Evolutionary conservation across 352 stramenopile genomes (phyloP), one percentile per base, ranked within the genome.

Genomic region (Pythium aristosporum): DNA sequence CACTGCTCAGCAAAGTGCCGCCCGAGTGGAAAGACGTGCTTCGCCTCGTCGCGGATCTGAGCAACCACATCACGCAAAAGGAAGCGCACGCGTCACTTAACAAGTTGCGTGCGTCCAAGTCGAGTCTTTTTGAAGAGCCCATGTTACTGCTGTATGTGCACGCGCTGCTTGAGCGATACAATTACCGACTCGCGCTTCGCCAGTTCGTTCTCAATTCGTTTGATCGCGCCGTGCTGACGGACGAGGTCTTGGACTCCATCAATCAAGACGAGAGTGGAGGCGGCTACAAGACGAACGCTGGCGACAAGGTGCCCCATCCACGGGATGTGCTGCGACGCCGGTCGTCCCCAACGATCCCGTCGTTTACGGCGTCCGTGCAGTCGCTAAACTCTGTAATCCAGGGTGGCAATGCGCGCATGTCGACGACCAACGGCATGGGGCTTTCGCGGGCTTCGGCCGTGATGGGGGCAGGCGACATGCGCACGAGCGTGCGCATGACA

Each of bases 61-160:
- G 87, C 62, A 94, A 94, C 71, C 87, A 94, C 62, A 96, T 96
- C 59, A 94, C 85, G 3, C 87, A 96, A 63, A 96, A 96, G 67
- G 87, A 96, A 61, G 87, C 87, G 2, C 85, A 94, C 64, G 79
- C 83, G 21, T 89, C 84, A 47, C 75, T 96, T 13, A 93, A 92
- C 78, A 92, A 92, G 63, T 57, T 96, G 37, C 84, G 84, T 11
- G 73, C 73, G 9, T 71, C 80, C n/a, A 89, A 93, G 51, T 56
- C 82, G 1, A 71, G 75, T 39, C 67, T 96, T 28, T 96, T 96
- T 61, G 85, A 96, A 66, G 84, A 94, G 34, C 85, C 86, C 12
- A 80, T 89, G 75, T 74, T 94, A 32, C 66, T 91, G 55, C 74
- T 96, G 37, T 91, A 90, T 57, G 83, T 91, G 43, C 85, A 96